Evolutionary conservation across 163 green algal species (phyloP).

Genomic region (Volvox carteri): DNA sequence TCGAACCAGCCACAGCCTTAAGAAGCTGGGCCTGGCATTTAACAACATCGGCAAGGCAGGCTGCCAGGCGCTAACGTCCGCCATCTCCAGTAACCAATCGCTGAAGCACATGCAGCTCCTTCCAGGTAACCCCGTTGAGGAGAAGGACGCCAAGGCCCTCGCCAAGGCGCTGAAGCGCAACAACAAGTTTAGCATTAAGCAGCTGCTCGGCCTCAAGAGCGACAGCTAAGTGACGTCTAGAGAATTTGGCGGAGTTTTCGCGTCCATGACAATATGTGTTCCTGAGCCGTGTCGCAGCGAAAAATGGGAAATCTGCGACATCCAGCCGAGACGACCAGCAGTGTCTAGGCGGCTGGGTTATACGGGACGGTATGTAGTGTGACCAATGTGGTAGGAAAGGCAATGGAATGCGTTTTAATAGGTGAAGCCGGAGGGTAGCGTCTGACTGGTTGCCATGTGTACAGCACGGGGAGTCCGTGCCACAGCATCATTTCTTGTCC

Average conservation of each 20-base stretch:
- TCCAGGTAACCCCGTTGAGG: slow-evolving; percentile 67
- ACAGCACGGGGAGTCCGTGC: background rate
- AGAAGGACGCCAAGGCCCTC: slow-evolving; percentile 68
- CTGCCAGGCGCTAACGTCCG: slow-evolving; percentile 70
- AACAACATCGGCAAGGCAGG: slow-evolving; percentile 70
- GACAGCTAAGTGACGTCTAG: slow-evolving; percentile 8
- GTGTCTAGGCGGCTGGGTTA: background rate
- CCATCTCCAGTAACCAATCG: slow-evolving; percentile 60
- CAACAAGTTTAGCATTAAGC: slow-evolving; percentile 67
- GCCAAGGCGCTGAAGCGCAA: slow-evolving; percentile 68
- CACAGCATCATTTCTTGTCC: background rate
- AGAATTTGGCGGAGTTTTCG: too few relatives aligned
- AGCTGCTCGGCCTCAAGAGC: slow-evolving; percentile 40
- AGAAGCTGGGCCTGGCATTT: slow-evolving; percentile 71
- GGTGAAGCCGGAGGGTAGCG: background rate
- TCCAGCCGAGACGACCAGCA: background rate
- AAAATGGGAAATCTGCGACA: too few relatives aligned
- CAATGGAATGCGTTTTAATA: background rate
- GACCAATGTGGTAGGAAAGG: background rate
- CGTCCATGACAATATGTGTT: too few relatives aligned
- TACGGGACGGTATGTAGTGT: background rate
- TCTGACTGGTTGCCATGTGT: background rate
- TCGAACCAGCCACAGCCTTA: slow-evolving; percentile 50
- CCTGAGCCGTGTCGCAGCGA: too few relatives aligned
- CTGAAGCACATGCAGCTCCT: slow-evolving; percentile 75